Percentiles rank a stretch among this genome's conserved stretches.
These are phyloP conservation scores for Thelonectria olida DNA, from an alignment of 2,329 filamentous ascomycete species.

Conservation along the genomic window DNA sequence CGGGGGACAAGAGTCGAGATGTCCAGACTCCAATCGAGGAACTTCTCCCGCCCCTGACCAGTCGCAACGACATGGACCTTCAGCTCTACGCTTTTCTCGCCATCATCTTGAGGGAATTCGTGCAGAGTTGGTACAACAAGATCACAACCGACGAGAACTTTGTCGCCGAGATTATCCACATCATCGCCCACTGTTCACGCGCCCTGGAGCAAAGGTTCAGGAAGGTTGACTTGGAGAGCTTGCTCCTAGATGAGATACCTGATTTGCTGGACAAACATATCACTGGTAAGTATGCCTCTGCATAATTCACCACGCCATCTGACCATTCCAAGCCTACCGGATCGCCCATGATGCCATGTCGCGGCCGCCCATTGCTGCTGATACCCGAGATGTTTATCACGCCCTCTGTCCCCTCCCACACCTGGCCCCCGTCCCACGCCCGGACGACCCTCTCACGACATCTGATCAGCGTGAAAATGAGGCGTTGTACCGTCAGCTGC, in stretches of 20 bases:
- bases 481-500: conserved; percentile 82
- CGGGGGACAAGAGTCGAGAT: conserved; percentile 63
- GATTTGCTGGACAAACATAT: conserved; percentile 83
- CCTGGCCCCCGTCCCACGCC: conserved; percentile 77
- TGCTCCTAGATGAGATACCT: conserved; percentile 89
- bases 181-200: conserved; percentile 91
- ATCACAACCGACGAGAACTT: conserved; percentile 93
- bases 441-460: conserved; percentile 58
- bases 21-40: conserved; percentile 73
- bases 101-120: conserved; percentile 88
- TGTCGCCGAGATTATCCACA: conserved; percentile 85
- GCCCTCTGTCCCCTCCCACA: conserved; percentile 82
- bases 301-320: conserved; percentile 18
- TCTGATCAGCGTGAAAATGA: conserved; percentile 79
- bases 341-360: conserved; percentile 68
- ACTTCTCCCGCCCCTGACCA: conserved; percentile 88
- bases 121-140: conserved; percentile 91
- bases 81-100: conserved; percentile 94
- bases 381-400: conserved; percentile 81
- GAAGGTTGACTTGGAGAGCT: conserved; percentile 81
- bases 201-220: conserved; percentile 87
- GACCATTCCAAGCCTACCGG: conserved; percentile 71
- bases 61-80: conserved; percentile 91
- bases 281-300: conserved; percentile 64
- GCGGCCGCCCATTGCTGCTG: conserved; percentile 66